phyloP scores from a whole-genome alignment of 2,329 filamentous ascomycete species.

The Cercospora brassicicola region DNA sequence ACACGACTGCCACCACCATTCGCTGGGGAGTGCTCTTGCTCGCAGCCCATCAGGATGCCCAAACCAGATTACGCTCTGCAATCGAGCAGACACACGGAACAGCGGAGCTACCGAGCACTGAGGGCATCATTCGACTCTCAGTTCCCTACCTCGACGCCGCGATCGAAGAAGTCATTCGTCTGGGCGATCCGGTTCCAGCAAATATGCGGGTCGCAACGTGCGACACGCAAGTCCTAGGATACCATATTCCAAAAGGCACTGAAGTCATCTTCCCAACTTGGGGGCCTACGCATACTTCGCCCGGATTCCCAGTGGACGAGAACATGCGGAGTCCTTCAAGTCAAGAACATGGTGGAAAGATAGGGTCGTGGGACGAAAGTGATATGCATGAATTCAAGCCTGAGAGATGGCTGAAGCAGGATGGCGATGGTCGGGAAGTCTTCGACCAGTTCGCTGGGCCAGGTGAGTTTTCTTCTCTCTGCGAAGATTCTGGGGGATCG shows the following conservation, averaged over 20 bases:
- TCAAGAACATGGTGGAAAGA: not conserved
- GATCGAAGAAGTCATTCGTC: not conserved
- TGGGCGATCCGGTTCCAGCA: not conserved
- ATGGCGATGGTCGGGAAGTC: not conserved
- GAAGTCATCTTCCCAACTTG: conserved; percentile 1
- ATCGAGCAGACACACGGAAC: not conserved
- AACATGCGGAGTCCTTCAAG: not conserved
- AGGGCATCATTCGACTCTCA: not conserved
- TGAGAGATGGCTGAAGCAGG: not conserved
- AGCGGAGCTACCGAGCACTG: not conserved
- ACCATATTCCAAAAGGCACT: not conserved
- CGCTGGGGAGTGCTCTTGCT: conserved; percentile 46
- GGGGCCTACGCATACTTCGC: not conserved
- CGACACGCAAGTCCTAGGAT: conserved; percentile 1
- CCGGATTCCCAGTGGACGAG: not conserved
- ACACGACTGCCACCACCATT: conserved; percentile 48
- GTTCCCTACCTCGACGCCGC: conserved; percentile 3
- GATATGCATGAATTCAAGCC: conserved; percentile 5
- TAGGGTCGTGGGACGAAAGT: conserved; percentile 3
- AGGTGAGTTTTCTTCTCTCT: not conserved
- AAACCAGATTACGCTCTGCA: conserved; percentile 39
- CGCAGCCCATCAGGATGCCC: conserved; percentile 38
- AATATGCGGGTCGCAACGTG: not conserved
- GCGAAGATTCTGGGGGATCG: not conserved
- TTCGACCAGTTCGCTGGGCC: conserved; percentile 2